Evolutionary conservation across 2,329 filamentous ascomycete species (phyloP).

Genomic region (Blastomyces gilchristii): DNA sequence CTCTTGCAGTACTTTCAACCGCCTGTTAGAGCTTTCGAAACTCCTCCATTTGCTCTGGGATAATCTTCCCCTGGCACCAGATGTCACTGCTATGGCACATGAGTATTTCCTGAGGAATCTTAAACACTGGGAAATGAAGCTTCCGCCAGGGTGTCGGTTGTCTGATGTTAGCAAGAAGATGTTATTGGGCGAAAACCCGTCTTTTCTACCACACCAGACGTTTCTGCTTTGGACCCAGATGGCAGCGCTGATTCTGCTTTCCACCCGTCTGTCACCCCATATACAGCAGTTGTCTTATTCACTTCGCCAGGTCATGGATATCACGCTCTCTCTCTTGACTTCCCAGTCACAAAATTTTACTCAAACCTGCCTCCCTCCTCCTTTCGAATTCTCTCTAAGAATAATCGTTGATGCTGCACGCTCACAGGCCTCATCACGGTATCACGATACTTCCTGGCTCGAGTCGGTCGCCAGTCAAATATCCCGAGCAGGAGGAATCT

Average conservation of each 20-base stretch:
- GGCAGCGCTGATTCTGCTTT: slow-evolving; percentile 29
- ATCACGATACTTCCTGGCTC: slow-evolving; percentile 2
- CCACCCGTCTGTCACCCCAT: slow-evolving; percentile 25
- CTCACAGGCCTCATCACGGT: background rate
- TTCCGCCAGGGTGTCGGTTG: slow-evolving; percentile 7
- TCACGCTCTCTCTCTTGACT: slow-evolving; percentile 26
- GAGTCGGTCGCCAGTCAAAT: slow-evolving; percentile 6
- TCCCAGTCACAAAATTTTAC: slow-evolving; percentile 32
- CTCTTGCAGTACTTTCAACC: slow-evolving; percentile 45
- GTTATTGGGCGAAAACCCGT: background rate
- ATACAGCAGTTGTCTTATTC: slow-evolving; percentile 27
- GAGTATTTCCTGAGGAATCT: slow-evolving; percentile 10
- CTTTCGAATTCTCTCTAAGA: slow-evolving; percentile 30
- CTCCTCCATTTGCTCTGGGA: slow-evolving; percentile 12
- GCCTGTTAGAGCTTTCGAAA: slow-evolving; percentile 32
- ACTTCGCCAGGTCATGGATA: slow-evolving; percentile 29
- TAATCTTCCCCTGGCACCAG: background rate
- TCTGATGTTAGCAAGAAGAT: slow-evolving; percentile 6
- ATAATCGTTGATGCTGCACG: slow-evolving; percentile 24
- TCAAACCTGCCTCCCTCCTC: slow-evolving; percentile 28
- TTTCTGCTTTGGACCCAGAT: slow-evolving; percentile 30
- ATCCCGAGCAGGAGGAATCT: slow-evolving; percentile 6
- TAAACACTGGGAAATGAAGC: slow-evolving; percentile 11
- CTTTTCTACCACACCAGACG: slow-evolving; percentile 31
- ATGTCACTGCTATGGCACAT: background rate